Evolutionary conservation across 2,329 filamentous ascomycete species (phyloP).

Genomic region (Talaromyces piceae): DNA sequence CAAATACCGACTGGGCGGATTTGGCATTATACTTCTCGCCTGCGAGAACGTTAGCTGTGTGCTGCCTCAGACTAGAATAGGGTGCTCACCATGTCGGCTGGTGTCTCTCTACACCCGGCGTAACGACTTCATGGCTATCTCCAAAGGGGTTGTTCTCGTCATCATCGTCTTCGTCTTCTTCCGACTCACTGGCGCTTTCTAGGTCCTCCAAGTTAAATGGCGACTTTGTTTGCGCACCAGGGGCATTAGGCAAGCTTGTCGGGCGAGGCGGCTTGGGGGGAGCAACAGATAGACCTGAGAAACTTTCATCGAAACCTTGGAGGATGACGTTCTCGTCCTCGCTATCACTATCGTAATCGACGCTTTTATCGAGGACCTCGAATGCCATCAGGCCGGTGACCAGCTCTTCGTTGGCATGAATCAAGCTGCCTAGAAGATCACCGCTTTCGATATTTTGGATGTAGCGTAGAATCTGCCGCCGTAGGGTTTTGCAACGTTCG

Average conservation of each 20-base stretch:
- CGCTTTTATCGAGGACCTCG: slow-evolving; percentile 71
- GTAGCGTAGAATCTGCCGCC: slow-evolving; percentile 79
- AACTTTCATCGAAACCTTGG: slow-evolving; percentile 22
- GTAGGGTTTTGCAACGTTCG: slow-evolving; percentile 76
- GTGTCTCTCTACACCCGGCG: slow-evolving; percentile 24
- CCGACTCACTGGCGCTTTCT: slow-evolving; percentile 20
- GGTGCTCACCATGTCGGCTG: slow-evolving; percentile 29
- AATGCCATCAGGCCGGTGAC: slow-evolving; percentile 88
- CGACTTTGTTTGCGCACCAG: slow-evolving; percentile 13
- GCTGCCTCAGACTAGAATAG: neutral
- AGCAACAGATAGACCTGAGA: slow-evolving; percentile 29
- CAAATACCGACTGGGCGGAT: neutral
- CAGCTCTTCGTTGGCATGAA: slow-evolving; percentile 94
- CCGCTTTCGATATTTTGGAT: slow-evolving; percentile 88
- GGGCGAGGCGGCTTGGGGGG: slow-evolving; percentile 39
- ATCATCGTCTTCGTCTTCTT: slow-evolving; percentile 55
- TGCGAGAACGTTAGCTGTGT: slow-evolving; percentile 2
- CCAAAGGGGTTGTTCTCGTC: slow-evolving; percentile 84
- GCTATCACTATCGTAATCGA: slow-evolving; percentile 57
- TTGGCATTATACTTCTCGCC: slow-evolving; percentile 6
- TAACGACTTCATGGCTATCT: slow-evolving; percentile 60
- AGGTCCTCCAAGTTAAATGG: slow-evolving; percentile 49
- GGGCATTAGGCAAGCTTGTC: slow-evolving; percentile 42
- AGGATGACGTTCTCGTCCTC: slow-evolving; percentile 46
- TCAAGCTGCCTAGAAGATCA: slow-evolving; percentile 81